Conservation (phyloP, 192 early-diverging fungal species). For the Linnemannia zychae region DNA sequence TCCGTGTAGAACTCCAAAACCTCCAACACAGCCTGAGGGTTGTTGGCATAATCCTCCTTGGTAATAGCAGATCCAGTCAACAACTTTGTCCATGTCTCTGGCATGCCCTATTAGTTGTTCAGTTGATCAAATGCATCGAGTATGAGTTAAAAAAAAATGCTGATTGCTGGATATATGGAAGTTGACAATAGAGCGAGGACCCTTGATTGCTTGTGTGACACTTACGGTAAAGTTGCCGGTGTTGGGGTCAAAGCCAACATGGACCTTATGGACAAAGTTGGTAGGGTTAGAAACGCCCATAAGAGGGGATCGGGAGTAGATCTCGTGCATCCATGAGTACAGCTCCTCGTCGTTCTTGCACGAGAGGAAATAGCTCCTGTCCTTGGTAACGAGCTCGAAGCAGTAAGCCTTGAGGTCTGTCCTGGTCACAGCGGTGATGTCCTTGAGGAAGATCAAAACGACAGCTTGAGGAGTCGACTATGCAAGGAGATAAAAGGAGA, state of each 20-base stretch:
- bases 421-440: conserved; percentile 88
- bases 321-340: conserved; percentile 98
- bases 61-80: conserved; percentile 95
- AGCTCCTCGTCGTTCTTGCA: conserved; percentile 97
- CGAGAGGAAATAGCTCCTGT: conserved; percentile 92
- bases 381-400: conserved; percentile 94
- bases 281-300: conserved; percentile 84
- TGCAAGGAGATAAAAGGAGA: background rate
- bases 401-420: conserved; percentile 94
- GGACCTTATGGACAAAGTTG: conserved; percentile 90
- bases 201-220: conserved; percentile 14
- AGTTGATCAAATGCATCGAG: background rate
- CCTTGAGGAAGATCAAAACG: conserved; percentile 92
- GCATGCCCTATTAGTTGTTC: conserved; percentile 77
- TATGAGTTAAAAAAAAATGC: background rate
- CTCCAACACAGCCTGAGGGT: conserved; percentile 98
- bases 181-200: background rate
- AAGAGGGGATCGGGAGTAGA: conserved; percentile 91
- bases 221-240: conserved; percentile 72
- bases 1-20: conserved; percentile 99
- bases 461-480: conserved; percentile 90
- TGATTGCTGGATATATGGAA: background rate
- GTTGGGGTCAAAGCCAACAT: conserved; percentile 77
- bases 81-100: conserved; percentile 95
- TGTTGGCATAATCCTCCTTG: conserved; percentile 97